Evolutionary conservation across 176 grass and related monocot genomes (phyloP).

Genomic region (Cocos nucifera): DNA sequence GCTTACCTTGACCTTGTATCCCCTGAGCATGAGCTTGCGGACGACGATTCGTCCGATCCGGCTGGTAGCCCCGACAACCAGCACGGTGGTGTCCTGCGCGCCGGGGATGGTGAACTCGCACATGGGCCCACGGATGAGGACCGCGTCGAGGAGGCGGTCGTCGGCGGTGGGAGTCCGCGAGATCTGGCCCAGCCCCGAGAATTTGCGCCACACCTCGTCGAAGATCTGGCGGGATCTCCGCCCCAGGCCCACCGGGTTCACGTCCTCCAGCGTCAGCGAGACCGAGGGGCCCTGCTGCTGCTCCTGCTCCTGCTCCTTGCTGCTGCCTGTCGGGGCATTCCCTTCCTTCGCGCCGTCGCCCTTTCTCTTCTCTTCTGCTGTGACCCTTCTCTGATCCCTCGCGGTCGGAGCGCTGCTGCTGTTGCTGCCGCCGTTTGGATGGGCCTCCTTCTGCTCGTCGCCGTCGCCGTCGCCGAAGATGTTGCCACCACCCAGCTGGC

Average conservation of each 20-base stretch:
- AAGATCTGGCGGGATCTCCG: slow-evolving; percentile 82
- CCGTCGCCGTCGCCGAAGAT: no score
- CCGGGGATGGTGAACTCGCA: slow-evolving; percentile 89
- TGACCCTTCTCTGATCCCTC: no score
- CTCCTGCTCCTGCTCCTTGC: no score
- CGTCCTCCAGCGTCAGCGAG: slow-evolving; percentile 41
- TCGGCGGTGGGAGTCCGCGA: slow-evolving; percentile 48
- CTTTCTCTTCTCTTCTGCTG: no score
- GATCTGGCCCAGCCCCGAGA: slow-evolving; percentile 94
- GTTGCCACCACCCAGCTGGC: no score
- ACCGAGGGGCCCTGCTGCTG: no score
- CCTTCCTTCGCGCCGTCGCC: no score
- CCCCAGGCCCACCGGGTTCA: slow-evolving; percentile 82
- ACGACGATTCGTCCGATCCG: slow-evolving; percentile 81
- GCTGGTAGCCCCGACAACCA: slow-evolving; percentile 85
- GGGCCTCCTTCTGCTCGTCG: no score
- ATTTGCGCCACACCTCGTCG: slow-evolving; percentile 97
- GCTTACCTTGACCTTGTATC: slow-evolving; percentile 86
- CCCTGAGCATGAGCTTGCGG: slow-evolving; percentile 95
- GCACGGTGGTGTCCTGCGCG: slow-evolving; percentile 88
- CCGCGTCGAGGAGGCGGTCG: slow-evolving; percentile 8
- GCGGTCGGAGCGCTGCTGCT: no score
- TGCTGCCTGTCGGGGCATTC: no score
- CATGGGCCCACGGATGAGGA: slow-evolving; percentile 70
- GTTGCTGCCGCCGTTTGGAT: no score